Conservation (phyloP, 164 flowering plant genomes). For the Cinnamomum chago region DNA sequence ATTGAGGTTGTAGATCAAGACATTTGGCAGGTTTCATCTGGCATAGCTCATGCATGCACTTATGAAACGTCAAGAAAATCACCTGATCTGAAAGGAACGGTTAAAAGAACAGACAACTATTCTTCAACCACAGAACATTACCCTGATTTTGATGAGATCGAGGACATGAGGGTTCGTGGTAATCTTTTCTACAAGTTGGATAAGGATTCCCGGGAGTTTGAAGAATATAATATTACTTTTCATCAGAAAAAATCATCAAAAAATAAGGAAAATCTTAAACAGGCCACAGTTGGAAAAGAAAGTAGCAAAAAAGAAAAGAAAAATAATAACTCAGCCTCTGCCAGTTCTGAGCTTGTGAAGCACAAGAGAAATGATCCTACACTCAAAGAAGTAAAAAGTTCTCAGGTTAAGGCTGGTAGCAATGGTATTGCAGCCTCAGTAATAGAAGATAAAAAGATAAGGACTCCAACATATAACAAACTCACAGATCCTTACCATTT, state of each 20-base stretch:
- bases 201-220: conserved; percentile 68
- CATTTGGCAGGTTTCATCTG: conserved; percentile 62
- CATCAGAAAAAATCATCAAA: conserved; percentile 43
- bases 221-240: conserved; percentile 64
- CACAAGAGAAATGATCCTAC: conserved; percentile 6
- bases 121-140: conserved; percentile 14
- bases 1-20: conserved; percentile 66
- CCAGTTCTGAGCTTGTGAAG: conserved; percentile 13
- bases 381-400: neutral
- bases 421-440: neutral
- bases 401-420: neutral
- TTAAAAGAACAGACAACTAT: conserved; percentile 15
- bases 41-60: conserved; percentile 48
- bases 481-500: conserved; percentile 81
- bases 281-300: conserved; percentile 17
- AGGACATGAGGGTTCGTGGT: conserved; percentile 76
- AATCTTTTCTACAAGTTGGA: conserved; percentile 73
- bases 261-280: conserved; percentile 17
- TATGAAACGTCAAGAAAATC: conserved; percentile 1
- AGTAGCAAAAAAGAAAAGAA: conserved; percentile 25
- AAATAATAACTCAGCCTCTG: conserved; percentile 16
- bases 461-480: conserved; percentile 72
- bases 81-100: conserved; percentile 11
- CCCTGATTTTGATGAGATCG: conserved; percentile 66
- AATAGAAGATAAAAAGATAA: conserved; percentile 31